Evolutionary conservation across 306 rosid genomes (phyloP).

Genomic region (cucumber (Cucumis sativus)): DNA sequence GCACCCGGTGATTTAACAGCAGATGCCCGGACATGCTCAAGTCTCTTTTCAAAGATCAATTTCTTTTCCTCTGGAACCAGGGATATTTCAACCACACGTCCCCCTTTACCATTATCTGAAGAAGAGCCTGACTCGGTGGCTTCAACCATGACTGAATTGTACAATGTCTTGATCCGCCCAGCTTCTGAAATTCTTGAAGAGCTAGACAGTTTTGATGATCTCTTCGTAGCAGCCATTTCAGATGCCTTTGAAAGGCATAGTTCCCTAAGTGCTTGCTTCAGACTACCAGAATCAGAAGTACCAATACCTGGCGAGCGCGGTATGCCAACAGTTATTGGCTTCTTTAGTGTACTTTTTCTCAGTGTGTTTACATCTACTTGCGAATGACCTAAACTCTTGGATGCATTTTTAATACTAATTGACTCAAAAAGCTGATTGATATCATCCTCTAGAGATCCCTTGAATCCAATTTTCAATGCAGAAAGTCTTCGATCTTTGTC

Average conservation of each 20-base stretch:
- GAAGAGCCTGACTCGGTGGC: constrained; percentile 29
- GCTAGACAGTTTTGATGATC: constrained; percentile 61
- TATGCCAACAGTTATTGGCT: constrained; percentile 53
- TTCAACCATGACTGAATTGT: constrained; percentile 63
- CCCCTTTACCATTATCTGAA: constrained; percentile 25
- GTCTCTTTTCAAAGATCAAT: constrained; percentile 21
- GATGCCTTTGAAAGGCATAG: constrained; percentile 89
- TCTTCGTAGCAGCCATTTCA: constrained; percentile 87
- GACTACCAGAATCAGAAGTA: constrained; percentile 45
- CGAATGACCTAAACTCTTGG: constrained; percentile 38
- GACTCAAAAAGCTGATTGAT: constrained; percentile 66
- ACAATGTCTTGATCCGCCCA: constrained; percentile 78
- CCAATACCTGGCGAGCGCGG: constrained; percentile 59
- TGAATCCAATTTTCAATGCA: constrained; percentile 42
- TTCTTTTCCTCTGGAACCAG: constrained; percentile 44
- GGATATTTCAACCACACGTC: constrained; percentile 30
- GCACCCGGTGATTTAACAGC: constrained; percentile 22
- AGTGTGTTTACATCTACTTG: constrained; percentile 43
- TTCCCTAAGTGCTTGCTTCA: constrained; percentile 94
- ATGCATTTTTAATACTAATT: constrained; percentile 41
- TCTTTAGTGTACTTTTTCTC: constrained; percentile 54
- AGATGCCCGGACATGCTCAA: constrained; percentile 25
- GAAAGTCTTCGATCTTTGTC: constrained; percentile 34
- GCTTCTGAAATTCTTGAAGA: constrained; percentile 72
- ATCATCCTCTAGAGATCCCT: constrained; percentile 58